These are phyloP conservation scores for Fusarium nurragi DNA, from an alignment of 2,329 filamentous ascomycete genomes.

Conservation along the genomic window DNA sequence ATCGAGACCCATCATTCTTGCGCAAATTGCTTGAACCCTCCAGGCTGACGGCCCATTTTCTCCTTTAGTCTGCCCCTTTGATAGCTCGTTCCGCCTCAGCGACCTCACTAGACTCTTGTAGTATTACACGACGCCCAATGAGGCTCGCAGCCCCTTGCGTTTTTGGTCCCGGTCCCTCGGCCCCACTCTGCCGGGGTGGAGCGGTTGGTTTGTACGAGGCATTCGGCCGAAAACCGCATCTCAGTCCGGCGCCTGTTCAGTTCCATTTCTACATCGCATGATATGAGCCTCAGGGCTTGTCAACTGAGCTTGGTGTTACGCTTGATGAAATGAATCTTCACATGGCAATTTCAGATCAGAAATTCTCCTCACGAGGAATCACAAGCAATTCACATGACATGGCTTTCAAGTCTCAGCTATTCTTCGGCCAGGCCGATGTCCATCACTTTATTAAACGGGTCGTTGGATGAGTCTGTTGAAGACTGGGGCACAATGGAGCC, in stretches of 20 bases:
- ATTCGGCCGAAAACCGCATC: constrained; percentile 26
- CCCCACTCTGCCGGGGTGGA: constrained; percentile 21
- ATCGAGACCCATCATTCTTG: constrained; percentile 11
- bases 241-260: neutral
- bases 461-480: constrained; percentile 5
- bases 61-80: neutral
- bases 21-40: neutral
- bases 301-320: neutral
- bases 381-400: constrained; percentile 9
- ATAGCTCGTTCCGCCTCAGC: constrained; percentile 3
- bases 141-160: constrained; percentile 17
- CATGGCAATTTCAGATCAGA: neutral
- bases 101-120: constrained; percentile 23
- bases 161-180: constrained; percentile 2
- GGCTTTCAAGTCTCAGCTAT: neutral
- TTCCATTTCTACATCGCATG: constrained; percentile 8
- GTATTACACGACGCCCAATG: constrained; percentile 1
- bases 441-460: constrained; percentile 20
- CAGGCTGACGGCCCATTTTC: neutral
- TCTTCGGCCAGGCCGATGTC: constrained; percentile 22
- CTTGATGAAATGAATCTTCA: neutral
- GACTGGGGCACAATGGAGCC: constrained; percentile 8
- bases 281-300: neutral
- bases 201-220: constrained; percentile 1
- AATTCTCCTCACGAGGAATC: constrained; percentile 2